Conservation (phyloP, 768 basidiomycete species). For the Melanogaster broomeanus region DNA sequence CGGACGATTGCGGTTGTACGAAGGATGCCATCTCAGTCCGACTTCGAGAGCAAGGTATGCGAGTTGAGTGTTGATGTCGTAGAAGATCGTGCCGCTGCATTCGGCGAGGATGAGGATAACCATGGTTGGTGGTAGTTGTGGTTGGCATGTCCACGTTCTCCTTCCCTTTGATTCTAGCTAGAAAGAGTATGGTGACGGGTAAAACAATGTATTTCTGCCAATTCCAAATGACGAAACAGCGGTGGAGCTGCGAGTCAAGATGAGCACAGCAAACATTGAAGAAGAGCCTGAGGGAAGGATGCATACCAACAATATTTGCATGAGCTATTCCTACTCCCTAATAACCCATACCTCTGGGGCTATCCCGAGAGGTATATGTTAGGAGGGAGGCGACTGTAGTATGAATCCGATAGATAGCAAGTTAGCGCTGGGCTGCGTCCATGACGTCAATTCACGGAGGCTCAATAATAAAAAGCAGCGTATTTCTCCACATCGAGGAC, state of each 20-base stretch:
- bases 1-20: constrained; percentile 25
- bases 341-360: no score
- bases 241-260: no score
- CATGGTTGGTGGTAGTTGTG: constrained; percentile 12
- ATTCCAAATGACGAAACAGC: constrained; percentile 20
- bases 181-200: constrained; percentile 13
- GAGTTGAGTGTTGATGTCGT: constrained; percentile 18
- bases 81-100: constrained; percentile 15
- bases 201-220: constrained; percentile 12
- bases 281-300: no score
- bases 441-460: no score
- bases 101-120: constrained; percentile 15
- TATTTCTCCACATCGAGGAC: no score
- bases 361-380: no score
- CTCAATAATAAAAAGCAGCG: no score
- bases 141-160: constrained; percentile 6
- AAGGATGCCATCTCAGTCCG: constrained; percentile 40
- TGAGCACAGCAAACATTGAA: not conserved
- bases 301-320: constrained; percentile 25
- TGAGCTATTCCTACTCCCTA: constrained; percentile 23
- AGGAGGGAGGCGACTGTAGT: not conserved
- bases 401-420: no score
- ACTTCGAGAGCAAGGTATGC: constrained; percentile 32
- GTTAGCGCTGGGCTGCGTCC: no score
- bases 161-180: constrained; percentile 13